phyloP scores from a whole-genome alignment of 1,284 basidiomycete species.

The Melampsora medusae region DNA sequence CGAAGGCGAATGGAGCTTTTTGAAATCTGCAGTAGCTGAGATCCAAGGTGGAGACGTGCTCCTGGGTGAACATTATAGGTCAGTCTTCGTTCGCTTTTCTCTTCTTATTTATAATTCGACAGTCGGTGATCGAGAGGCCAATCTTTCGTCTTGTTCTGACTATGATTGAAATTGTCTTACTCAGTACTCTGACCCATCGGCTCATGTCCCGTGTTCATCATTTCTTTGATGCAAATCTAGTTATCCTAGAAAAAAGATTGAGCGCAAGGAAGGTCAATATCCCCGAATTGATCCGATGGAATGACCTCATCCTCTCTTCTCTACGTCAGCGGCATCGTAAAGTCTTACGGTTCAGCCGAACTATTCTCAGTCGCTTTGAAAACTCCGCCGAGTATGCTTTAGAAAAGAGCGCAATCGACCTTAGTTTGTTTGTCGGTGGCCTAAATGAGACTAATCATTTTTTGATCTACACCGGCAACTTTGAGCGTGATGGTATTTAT shows the following conservation, averaged over 20 bases:
- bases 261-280: conserved; percentile 32
- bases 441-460: conserved; percentile 87
- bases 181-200: conserved; percentile 77
- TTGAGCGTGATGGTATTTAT: conserved; percentile 90
- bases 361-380: conserved; percentile 71
- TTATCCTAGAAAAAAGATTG: conserved; percentile 29
- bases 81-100: conserved; percentile 48
- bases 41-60: conserved; percentile 83
- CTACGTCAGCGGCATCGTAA: conserved; percentile 43
- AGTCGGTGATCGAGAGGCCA: conserved; percentile 50
- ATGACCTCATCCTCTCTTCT: conserved; percentile 40
- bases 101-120: not conserved
- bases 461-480: conserved; percentile 84
- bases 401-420: conserved; percentile 66
- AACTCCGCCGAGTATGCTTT: conserved; percentile 93
- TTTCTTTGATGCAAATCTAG: conserved; percentile 44
- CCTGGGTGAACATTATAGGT: conserved; percentile 94
- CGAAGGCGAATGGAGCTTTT: conserved; percentile 92
- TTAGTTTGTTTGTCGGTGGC: conserved; percentile 75
- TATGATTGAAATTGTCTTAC: not conserved
- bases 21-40: conserved; percentile 87
- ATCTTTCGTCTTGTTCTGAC: conserved; percentile 12
- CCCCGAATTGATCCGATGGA: conserved; percentile 39
- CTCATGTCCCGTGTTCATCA: conserved; percentile 62
- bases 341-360: conserved; percentile 49